These are phyloP conservation scores for Hypholoma sublateritium DNA, from an alignment of 768 basidiomycete species.

Conservation along the genomic window DNA sequence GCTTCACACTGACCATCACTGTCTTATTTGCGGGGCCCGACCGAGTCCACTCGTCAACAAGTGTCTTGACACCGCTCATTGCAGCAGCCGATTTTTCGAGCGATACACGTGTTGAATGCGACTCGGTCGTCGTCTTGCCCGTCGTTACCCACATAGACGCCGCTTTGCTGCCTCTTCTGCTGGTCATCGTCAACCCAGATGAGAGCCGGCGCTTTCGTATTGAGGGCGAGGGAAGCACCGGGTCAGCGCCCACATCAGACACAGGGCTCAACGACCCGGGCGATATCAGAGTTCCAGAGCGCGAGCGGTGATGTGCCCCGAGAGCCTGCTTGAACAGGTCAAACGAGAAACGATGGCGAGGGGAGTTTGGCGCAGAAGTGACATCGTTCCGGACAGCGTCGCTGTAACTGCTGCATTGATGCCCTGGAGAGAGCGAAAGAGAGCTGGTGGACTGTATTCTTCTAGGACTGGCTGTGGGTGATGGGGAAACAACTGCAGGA, in stretches of 20 bases:
- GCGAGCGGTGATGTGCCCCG: background rate
- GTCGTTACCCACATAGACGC: background rate
- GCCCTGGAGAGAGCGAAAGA: background rate
- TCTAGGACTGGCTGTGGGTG: conserved; percentile 13
- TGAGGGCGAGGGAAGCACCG: conserved; percentile 5
- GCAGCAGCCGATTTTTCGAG: conserved; percentile 20
- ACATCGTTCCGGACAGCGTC: background rate
- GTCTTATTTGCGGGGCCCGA: conserved; percentile 64
- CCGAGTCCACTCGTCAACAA: conserved; percentile 58
- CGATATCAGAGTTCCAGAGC: background rate
- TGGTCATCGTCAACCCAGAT: background rate
- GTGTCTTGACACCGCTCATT: conserved; percentile 44
- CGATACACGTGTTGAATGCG: background rate
- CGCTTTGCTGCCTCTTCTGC: conserved; percentile 7
- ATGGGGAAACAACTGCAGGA: background rate
- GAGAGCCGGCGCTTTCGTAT: conserved; percentile 5
- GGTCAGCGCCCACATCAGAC: background rate
- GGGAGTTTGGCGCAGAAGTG: background rate
- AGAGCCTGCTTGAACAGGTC: background rate
- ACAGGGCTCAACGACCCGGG: background rate
- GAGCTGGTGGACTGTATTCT: conserved; percentile 24
- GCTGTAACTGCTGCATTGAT: conserved; percentile 4
- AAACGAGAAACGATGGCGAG: background rate
- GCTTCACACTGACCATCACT: conserved; percentile 32
- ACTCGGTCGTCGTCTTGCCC: background rate